These are phyloP conservation scores for Trichoderma atroviride DNA, from an alignment of 2,329 filamentous ascomycete genomes.

Conservation along the genomic window DNA sequence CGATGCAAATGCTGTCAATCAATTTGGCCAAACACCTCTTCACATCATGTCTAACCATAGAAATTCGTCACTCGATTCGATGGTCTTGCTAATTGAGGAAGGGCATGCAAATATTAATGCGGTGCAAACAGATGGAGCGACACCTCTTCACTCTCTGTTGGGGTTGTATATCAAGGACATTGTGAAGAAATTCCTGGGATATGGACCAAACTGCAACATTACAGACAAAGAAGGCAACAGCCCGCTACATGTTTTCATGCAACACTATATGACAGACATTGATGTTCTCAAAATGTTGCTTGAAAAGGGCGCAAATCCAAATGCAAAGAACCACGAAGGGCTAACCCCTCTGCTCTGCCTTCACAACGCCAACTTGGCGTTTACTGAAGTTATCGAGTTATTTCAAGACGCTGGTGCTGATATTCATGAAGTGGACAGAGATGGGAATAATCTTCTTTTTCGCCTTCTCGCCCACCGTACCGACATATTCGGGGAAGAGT, in stretches of 20 bases:
- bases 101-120: conserved; percentile 34
- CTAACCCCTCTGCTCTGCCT: conserved; percentile 29
- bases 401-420: conserved; percentile 33
- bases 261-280: not conserved
- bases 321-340: conserved; percentile 29
- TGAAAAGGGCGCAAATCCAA: conserved; percentile 32
- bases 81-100: conserved; percentile 33
- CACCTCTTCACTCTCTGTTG: conserved; percentile 31
- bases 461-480: not conserved
- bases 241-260: conserved; percentile 29
- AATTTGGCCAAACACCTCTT: conserved; percentile 29
- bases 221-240: conserved; percentile 32
- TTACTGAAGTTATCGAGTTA: not conserved
- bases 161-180: not conserved
- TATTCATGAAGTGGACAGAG: conserved; percentile 29
- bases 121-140: conserved; percentile 27
- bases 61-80: not conserved
- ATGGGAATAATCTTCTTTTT: conserved; percentile 31
- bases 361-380: rapidly evolving
- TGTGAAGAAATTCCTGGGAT: conserved; percentile 27
- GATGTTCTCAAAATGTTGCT: conserved; percentile 25
- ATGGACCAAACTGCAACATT: conserved; percentile 29
- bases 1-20: conserved; percentile 30
- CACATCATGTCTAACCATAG: conserved; percentile 2
- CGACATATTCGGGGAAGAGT: not conserved